Evolutionary conservation across 345 rosid species (phyloP).

Genomic region (Turritis glabra): DNA sequence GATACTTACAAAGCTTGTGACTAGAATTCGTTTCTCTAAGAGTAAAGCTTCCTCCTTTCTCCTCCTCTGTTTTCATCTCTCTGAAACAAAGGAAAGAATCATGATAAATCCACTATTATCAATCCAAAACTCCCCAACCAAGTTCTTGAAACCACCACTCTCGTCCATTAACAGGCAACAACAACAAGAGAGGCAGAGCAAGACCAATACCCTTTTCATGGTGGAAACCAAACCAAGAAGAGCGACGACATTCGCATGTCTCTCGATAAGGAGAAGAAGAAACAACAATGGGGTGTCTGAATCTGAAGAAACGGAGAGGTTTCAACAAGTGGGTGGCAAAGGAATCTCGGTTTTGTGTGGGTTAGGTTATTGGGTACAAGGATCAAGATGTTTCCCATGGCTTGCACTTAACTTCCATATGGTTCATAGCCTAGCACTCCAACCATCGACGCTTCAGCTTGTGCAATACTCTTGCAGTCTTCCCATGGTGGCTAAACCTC

Average conservation of each 20-base stretch:
- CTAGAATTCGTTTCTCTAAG: slow-evolving; percentile 1
- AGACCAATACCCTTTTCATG: slow-evolving; percentile 26
- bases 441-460: slow-evolving; percentile 81
- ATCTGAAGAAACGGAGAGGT: slow-evolving; percentile 29
- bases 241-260: slow-evolving; percentile 34
- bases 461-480: slow-evolving; percentile 76
- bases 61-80: slow-evolving; percentile 17
- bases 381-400: slow-evolving; percentile 95
- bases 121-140: slow-evolving; percentile 29
- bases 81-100: slow-evolving; percentile 5
- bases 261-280: slow-evolving; percentile 39
- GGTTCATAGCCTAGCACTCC: slow-evolving; percentile 66
- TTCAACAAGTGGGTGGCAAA: slow-evolving; percentile 46
- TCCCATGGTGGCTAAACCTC: slow-evolving; percentile 93
- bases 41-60: background rate
- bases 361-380: slow-evolving; percentile 87
- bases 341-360: slow-evolving; percentile 72
- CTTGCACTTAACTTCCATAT: slow-evolving; percentile 84
- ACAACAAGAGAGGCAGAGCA: background rate
- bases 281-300: slow-evolving; percentile 37
- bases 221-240: slow-evolving; percentile 33
- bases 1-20: slow-evolving; percentile 28
- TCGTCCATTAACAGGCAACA: slow-evolving; percentile 6
- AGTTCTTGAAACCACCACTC: slow-evolving; percentile 26
- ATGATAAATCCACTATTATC: slow-evolving; percentile 31